Percentiles rank a stretch among this genome's conserved stretches.
Evolutionary conservation across 495 filamentous ascomycete species (phyloP).

Genomic region (Trichoderma orchidacearum): DNA sequence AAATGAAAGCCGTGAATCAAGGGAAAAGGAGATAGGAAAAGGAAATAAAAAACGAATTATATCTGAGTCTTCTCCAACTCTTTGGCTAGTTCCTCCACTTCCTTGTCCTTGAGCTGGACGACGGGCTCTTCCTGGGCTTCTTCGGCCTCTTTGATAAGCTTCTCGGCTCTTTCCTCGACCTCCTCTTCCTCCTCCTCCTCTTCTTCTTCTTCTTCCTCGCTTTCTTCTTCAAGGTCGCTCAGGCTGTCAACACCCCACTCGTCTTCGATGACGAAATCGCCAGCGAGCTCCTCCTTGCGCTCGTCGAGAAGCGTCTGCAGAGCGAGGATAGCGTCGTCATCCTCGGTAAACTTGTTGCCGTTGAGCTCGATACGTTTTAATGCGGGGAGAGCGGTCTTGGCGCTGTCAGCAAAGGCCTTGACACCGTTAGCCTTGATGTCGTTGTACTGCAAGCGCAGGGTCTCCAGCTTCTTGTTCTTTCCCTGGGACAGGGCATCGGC

Average conservation of each 20-base stretch:
- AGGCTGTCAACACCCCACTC: conserved; percentile 77
- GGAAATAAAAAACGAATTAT: conserved; percentile 7
- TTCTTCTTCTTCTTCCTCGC: conserved; percentile 51
- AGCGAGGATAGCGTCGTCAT: conserved; percentile 47
- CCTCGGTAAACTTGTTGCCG: conserved; percentile 87
- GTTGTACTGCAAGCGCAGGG: conserved; percentile 82
- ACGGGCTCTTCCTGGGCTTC: conserved; percentile 62
- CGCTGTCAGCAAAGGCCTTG: conserved; percentile 50
- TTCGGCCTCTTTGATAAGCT: conserved; percentile 53
- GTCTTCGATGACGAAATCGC: conserved; percentile 45
- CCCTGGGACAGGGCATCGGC: conserved; percentile 59
- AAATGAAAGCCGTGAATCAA: too few species aligned
- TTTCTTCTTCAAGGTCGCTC: conserved; percentile 68
- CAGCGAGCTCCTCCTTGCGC: conserved; percentile 47
- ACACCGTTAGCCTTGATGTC: conserved; percentile 70
- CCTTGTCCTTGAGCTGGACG: conserved; percentile 56
- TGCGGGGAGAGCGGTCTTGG: conserved; percentile 49
- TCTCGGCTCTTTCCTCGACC: conserved; percentile 46
- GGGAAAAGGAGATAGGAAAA: not conserved
- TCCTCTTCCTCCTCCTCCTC: conserved; percentile 45
- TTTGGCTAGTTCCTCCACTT: conserved; percentile 70
- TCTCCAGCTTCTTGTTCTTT: conserved; percentile 62
- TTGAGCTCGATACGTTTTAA: conserved; percentile 83
- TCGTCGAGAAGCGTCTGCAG: conserved; percentile 39
- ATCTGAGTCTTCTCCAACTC: conserved; percentile 53